Evolutionary conservation across 2,329 filamentous ascomycete species (phyloP).

Genomic region (Ceratocystis lukuohia): DNA sequence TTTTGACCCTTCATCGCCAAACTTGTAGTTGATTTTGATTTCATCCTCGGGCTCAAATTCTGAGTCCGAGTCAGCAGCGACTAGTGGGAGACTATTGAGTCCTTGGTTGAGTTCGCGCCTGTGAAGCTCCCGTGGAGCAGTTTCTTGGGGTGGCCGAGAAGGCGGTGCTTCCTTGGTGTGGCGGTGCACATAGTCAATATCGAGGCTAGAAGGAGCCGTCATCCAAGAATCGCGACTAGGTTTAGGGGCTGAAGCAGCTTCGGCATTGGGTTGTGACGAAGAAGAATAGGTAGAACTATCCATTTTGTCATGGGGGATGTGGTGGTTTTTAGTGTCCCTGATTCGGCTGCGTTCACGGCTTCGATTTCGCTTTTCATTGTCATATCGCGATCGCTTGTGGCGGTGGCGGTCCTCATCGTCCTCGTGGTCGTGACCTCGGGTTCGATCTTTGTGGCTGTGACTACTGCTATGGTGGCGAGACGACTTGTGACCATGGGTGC

Average conservation of each 20-base stretch:
- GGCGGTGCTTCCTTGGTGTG: constrained; percentile 43
- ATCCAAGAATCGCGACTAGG: constrained; percentile 73
- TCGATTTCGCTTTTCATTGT: background rate
- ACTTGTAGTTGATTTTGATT: constrained; percentile 54
- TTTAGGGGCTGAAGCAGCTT: constrained; percentile 29
- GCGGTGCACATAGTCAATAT: constrained; percentile 69
- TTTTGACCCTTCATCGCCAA: constrained; percentile 78
- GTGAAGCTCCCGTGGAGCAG: constrained; percentile 55
- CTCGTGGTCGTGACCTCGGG: constrained; percentile 21
- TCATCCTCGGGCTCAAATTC: constrained; percentile 40
- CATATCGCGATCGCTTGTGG: constrained; percentile 20
- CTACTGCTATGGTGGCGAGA: constrained; percentile 2
- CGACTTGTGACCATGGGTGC: constrained; percentile 30
- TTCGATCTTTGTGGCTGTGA: background rate
- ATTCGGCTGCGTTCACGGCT: background rate
- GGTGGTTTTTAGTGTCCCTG: background rate
- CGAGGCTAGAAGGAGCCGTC: constrained; percentile 68
- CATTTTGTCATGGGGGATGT: background rate
- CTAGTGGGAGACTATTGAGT: constrained; percentile 38
- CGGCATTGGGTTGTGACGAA: background rate
- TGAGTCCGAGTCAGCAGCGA: constrained; percentile 32
- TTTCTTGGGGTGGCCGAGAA: constrained; percentile 40
- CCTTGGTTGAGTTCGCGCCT: constrained; percentile 64
- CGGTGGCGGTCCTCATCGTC: constrained; percentile 27
- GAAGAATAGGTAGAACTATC: background rate